Evolutionary conservation across 805 yeast genomes (phyloP).

Genomic region (Hanseniaspora opuntiae): DNA sequence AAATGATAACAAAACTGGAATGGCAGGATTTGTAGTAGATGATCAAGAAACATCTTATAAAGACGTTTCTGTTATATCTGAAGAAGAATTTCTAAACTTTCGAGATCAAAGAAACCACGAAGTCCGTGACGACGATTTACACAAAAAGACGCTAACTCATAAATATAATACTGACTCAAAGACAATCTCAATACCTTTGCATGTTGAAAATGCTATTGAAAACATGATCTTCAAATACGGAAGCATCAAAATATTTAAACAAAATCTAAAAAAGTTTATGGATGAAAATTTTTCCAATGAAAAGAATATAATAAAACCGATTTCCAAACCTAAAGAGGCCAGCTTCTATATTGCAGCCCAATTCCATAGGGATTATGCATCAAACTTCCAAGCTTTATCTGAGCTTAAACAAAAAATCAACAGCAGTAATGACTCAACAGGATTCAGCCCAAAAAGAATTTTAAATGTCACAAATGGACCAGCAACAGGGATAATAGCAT

Average conservation of each 20-base stretch:
- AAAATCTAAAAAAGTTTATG: neutral
- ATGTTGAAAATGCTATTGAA: neutral
- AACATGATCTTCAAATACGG: neutral
- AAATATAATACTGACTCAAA: slow-evolving; percentile 1
- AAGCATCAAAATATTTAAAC: neutral
- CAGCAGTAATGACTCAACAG: slow-evolving; percentile 14
- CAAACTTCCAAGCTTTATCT: slow-evolving; percentile 46
- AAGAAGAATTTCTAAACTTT: neutral
- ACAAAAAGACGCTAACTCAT: neutral
- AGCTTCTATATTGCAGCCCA: slow-evolving; percentile 73
- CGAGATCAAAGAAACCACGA: neutral
- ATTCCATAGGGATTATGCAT: slow-evolving; percentile 70
- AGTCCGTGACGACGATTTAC: neutral
- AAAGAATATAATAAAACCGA: slow-evolving; percentile 17
- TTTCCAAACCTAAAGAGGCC: slow-evolving; percentile 34
- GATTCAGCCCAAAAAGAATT: slow-evolving; percentile 50
- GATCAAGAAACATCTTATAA: neutral
- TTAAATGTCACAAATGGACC: slow-evolving; percentile 85
- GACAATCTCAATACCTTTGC: neutral
- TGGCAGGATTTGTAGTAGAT: slow-evolving; percentile 6
- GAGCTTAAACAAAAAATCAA: slow-evolving; percentile 53
- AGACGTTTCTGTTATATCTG: neutral
- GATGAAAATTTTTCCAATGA: neutral
- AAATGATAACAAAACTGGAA: neutral
- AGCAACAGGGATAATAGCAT: slow-evolving; percentile 76